A percentile compares a stretch with the other conserved stretches of the same genome.
Evolutionary conservation across 495 filamentous ascomycete genomes (phyloP).

Genomic region (Neurospora sp.): DNA sequence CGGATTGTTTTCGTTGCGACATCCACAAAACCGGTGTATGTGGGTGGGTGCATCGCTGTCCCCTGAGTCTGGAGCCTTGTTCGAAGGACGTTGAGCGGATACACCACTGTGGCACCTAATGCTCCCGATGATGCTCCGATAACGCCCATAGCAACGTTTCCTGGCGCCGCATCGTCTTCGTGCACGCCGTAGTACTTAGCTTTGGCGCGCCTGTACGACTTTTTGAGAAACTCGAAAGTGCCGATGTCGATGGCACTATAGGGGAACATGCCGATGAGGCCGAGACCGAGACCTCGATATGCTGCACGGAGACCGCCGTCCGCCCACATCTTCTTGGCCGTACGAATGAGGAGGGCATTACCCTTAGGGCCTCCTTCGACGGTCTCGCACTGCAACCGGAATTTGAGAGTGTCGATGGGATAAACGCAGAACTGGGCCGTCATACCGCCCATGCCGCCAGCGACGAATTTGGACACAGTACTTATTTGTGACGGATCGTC

Average conservation of each 20-base stretch:
- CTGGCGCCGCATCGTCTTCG: conserved; percentile 70
- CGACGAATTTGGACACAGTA: conserved; percentile 77
- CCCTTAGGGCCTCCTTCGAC: conserved; percentile 76
- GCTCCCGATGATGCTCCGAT: conserved; percentile 87
- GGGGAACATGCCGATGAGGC: conserved; percentile 90
- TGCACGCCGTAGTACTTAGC: conserved; percentile 60
- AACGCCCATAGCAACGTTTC: conserved; percentile 66
- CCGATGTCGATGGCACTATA: conserved; percentile 95
- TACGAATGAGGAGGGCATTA: conserved; percentile 73
- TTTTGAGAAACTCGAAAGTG: conserved; percentile 89
- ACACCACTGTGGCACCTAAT: conserved; percentile 88
- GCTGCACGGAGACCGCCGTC: conserved; percentile 63
- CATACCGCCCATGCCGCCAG: conserved; percentile 84
- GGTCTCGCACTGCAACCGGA: conserved; percentile 88
- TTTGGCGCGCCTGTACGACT: conserved; percentile 54
- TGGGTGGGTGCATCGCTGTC: conserved; percentile 80
- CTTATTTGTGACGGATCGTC: conserved; percentile 67
- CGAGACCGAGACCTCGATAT: conserved; percentile 89
- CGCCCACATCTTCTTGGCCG: conserved; percentile 74
- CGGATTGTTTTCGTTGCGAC: conserved; percentile 71
- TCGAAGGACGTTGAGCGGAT: conserved; percentile 88
- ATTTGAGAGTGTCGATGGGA: conserved; percentile 95
- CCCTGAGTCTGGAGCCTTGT: conserved; percentile 93
- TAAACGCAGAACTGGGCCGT: conserved; percentile 95
- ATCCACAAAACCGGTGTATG: conserved; percentile 81